A percentile compares a stretch with the other conserved stretches of the same genome.
Evolutionary conservation across 257 asterid genomes (phyloP).

Genomic region (Thymus quinquecostatus): DNA sequence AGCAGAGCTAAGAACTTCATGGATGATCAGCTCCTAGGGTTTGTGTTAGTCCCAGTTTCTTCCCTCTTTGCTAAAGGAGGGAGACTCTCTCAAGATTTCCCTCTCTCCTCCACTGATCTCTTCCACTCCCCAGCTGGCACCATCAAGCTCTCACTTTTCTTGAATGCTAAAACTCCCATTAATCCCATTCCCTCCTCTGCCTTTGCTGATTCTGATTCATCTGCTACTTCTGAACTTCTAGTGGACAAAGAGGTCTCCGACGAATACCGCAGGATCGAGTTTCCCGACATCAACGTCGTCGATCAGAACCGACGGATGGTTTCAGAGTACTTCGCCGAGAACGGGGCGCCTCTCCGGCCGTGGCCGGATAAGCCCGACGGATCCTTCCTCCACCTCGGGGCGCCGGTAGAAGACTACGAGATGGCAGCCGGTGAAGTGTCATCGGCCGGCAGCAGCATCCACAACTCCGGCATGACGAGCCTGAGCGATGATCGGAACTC

Average conservation of each 20-base stretch:
- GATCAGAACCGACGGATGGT: constrained; percentile 66
- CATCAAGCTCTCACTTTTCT: constrained; percentile 56
- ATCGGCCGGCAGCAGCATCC: constrained; percentile 42
- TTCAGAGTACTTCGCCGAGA: constrained; percentile 54
- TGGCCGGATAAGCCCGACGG: constrained; percentile 53
- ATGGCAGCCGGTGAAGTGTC: constrained; percentile 51
- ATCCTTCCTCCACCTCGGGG: constrained; percentile 67
- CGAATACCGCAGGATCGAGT: constrained; percentile 60
- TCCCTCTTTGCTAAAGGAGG: constrained; percentile 53
- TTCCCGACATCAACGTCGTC: constrained; percentile 54
- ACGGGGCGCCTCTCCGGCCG: constrained; percentile 38
- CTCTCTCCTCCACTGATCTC: constrained; percentile 70
- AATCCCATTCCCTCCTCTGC: neutral
- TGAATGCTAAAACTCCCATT: constrained; percentile 39
- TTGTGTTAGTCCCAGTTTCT: constrained; percentile 59
- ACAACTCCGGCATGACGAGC: constrained; percentile 66
- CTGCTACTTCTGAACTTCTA: constrained; percentile 45
- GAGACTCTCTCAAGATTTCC: constrained; percentile 52
- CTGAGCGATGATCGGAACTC: constrained; percentile 55
- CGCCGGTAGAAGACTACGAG: constrained; percentile 52
- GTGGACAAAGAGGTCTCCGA: constrained; percentile 44
- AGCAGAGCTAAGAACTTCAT: constrained; percentile 61
- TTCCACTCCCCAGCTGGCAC: constrained; percentile 77
- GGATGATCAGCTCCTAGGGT: constrained; percentile 81
- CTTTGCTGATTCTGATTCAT: constrained; percentile 25